phyloP scores from a whole-genome alignment of 2,329 filamentous ascomycete genomes.

The Zalaria sp. region DNA sequence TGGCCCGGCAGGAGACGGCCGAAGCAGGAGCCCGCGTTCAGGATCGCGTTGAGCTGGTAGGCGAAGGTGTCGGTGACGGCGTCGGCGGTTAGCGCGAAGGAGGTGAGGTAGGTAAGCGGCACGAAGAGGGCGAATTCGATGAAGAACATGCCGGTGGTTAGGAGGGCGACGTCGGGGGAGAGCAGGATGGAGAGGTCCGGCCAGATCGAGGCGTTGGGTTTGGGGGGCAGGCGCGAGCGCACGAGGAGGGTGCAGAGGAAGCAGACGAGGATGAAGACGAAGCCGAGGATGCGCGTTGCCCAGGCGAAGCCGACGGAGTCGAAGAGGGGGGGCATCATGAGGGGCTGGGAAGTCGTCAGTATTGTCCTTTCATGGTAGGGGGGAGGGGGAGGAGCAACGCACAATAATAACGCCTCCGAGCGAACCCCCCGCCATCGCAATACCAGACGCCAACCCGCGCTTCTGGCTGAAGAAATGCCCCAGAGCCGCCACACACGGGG shows the following conservation, averaged over 20 bases:
- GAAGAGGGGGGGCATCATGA: slow-evolving; percentile 27
- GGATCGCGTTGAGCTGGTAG: slow-evolving; percentile 60
- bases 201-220: slow-evolving; percentile 22
- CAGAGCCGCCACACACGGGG: slow-evolving; percentile 61
- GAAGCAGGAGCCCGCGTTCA: slow-evolving; percentile 66
- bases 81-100: slow-evolving; percentile 49
- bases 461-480: slow-evolving; percentile 68
- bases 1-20: slow-evolving; percentile 64
- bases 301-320: slow-evolving; percentile 28
- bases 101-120: slow-evolving; percentile 66
- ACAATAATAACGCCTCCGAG: slow-evolving; percentile 29
- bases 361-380: too few species aligned
- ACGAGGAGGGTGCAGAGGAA: slow-evolving; percentile 24
- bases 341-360: slow-evolving; percentile 10
- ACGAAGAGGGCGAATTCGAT: slow-evolving; percentile 39
- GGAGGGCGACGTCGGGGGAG: slow-evolving; percentile 22
- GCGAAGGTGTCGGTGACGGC: slow-evolving; percentile 48
- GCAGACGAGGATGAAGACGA: slow-evolving; percentile 24
- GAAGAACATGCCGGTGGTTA: slow-evolving; percentile 28
- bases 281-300: slow-evolving; percentile 29
- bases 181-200: slow-evolving; percentile 28
- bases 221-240: slow-evolving; percentile 26
- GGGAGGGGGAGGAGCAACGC: not conserved
- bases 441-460: slow-evolving; percentile 64
- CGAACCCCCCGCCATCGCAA: slow-evolving; percentile 55